A percentile compares a stretch with the other conserved stretches of the same genome.
phyloP scores from a whole-genome alignment of 1,284 basidiomycete species.

The Sphaerobolus stellatus region DNA sequence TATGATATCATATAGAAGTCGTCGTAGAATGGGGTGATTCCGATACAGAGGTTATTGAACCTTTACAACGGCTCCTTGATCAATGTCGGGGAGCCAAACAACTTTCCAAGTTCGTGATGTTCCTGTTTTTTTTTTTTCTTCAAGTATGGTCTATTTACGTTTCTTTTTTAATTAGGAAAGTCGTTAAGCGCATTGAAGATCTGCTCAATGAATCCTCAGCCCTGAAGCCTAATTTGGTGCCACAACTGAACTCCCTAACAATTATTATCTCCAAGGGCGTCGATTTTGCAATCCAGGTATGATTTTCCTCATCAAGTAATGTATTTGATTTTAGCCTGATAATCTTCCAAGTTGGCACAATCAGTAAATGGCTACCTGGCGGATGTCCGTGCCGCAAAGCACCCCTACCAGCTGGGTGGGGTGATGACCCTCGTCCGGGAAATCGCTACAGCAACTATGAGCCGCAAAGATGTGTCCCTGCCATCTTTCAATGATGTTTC shows the following conservation, averaged over 20 bases:
- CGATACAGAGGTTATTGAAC: slow-evolving; percentile 72
- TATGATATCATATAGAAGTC: slow-evolving; percentile 52
- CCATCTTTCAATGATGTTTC: slow-evolving; percentile 75
- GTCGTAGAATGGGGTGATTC: slow-evolving; percentile 71
- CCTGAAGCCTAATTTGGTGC: slow-evolving; percentile 66
- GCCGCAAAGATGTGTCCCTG: slow-evolving; percentile 63
- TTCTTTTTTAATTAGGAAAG: slow-evolving; percentile 57
- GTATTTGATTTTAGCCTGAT: not conserved
- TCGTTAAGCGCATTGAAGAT: slow-evolving; percentile 81
- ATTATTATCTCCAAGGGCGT: slow-evolving; percentile 77
- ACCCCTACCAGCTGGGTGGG: slow-evolving; percentile 70
- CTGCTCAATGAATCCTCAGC: slow-evolving; percentile 70
- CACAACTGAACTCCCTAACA: slow-evolving; percentile 69
- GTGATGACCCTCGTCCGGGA: slow-evolving; percentile 74
- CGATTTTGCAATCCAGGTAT: slow-evolving; percentile 85
- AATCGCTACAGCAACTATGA: slow-evolving; percentile 67
- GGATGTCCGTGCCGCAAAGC: slow-evolving; percentile 73
- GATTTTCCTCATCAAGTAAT: slow-evolving; percentile 23
- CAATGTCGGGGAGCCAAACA: slow-evolving; percentile 79
- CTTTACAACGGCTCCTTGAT: slow-evolving; percentile 78
- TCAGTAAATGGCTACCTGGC: slow-evolving; percentile 77
- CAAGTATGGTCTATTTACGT: slow-evolving; percentile 4
- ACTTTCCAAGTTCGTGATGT: slow-evolving; percentile 76
- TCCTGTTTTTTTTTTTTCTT: slow-evolving; percentile 27
- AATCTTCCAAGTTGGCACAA: slow-evolving; percentile 69